phyloP scores from a whole-genome alignment of 345 rosid species.

The Ceriops decandra region DNA sequence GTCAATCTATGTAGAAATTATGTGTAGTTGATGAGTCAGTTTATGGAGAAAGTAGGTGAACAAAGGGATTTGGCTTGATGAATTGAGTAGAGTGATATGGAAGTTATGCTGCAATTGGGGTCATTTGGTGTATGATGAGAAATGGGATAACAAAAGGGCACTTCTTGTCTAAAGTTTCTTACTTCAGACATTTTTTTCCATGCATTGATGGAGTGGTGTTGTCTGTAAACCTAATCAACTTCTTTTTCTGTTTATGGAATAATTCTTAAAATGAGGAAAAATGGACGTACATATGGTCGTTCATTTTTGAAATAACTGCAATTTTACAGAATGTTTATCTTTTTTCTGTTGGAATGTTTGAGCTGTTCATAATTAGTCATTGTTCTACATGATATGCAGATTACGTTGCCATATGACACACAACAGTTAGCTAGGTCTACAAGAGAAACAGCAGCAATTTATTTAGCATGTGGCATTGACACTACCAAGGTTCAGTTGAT shows the following conservation, averaged over 20 bases:
- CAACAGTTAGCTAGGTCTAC: constrained; percentile 64
- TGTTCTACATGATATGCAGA: constrained; percentile 31
- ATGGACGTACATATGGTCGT: neutral
- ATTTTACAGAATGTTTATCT: neutral
- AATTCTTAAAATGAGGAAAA: neutral
- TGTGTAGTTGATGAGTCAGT: neutral
- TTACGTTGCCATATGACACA: constrained; percentile 69
- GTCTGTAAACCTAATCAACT: constrained; percentile 1
- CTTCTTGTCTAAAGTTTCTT: too few relatives aligned
- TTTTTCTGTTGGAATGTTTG: neutral
- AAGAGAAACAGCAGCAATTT: constrained; percentile 81
- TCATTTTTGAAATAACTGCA: too few relatives aligned
- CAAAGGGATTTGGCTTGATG: neutral
- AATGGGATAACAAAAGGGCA: too few relatives aligned
- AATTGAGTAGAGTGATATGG: neutral
- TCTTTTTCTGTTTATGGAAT: neutral
- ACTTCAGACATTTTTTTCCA: too few relatives aligned
- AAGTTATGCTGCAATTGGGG: neutral
- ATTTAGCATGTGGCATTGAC: constrained; percentile 89
- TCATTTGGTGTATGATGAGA: too few relatives aligned
- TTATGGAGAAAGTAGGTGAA: neutral
- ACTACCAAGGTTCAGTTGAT: constrained; percentile 51
- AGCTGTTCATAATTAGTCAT: constrained; percentile 3
- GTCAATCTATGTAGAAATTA: neutral
- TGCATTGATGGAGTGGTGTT: neutral